Evolutionary conservation across 345 rosid genomes (phyloP).

Genomic region (Populus davidiana): DNA sequence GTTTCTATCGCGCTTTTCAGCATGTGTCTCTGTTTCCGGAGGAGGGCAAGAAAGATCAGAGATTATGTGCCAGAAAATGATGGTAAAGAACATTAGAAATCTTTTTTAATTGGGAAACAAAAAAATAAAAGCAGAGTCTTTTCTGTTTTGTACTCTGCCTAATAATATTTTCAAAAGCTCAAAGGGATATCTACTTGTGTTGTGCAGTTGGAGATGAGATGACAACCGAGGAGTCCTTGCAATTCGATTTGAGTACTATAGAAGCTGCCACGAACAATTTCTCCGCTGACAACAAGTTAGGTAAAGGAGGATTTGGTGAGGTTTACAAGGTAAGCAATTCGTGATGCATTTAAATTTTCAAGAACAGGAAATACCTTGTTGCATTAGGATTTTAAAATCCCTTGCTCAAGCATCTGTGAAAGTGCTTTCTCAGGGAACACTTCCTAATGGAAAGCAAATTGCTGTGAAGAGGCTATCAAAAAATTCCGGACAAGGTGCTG

Average conservation of each 20-base stretch:
- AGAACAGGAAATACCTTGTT: too few relatives aligned
- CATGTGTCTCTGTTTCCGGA: slow-evolving; percentile 21
- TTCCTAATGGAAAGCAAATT: too few relatives aligned
- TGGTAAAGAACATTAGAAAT: slow-evolving; percentile 21
- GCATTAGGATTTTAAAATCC: too few relatives aligned
- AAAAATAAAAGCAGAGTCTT: neutral
- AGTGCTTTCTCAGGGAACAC: too few relatives aligned
- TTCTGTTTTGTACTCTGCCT: neutral
- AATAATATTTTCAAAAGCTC: neutral
- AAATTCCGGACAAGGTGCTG: slow-evolving; percentile 39
- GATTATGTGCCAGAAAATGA: slow-evolving; percentile 19
- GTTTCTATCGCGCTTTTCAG: slow-evolving; percentile 26
- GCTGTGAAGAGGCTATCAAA: slow-evolving; percentile 1
- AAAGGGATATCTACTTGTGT: neutral
- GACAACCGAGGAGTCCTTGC: too few relatives aligned
- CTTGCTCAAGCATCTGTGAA: too few relatives aligned
- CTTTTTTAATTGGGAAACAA: neutral
- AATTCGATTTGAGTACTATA: too few relatives aligned
- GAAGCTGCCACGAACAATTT: too few relatives aligned
- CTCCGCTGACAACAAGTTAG: too few relatives aligned
- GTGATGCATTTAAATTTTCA: too few relatives aligned
- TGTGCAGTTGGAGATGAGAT: slow-evolving; percentile 21
- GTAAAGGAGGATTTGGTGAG: too few relatives aligned
- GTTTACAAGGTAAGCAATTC: too few relatives aligned
- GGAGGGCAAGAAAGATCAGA: slow-evolving; percentile 28